phyloP scores from a whole-genome alignment of 2,329 filamentous ascomycete genomes.

The Alternaria panax region DNA sequence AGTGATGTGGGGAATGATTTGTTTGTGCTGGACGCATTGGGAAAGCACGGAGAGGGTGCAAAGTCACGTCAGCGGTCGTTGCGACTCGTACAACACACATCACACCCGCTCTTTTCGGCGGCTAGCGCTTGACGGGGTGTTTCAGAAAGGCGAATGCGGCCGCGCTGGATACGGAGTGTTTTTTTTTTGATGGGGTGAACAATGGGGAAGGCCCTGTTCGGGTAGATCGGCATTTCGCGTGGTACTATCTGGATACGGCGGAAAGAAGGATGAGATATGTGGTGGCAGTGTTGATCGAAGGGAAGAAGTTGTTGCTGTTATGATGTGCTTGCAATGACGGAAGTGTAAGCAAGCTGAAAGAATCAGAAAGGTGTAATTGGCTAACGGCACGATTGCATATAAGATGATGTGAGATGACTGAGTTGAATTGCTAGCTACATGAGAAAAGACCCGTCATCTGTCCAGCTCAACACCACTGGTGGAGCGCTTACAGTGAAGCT shows the following conservation, averaged over 20 bases:
- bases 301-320: not conserved
- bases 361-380: not conserved
- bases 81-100: not conserved
- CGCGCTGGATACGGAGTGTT: not conserved
- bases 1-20: slow-evolving; percentile 4
- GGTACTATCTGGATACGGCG: not conserved
- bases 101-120: not conserved
- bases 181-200: not conserved
- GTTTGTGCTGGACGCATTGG: not conserved
- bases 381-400: not conserved
- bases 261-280: not conserved
- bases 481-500: slow-evolving; percentile 43
- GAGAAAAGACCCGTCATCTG: slow-evolving; percentile 37
- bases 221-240: not conserved
- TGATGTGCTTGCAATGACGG: not conserved
- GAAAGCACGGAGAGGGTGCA: not conserved
- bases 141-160: slow-evolving; percentile 2
- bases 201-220: not conserved
- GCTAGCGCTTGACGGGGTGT: not conserved
- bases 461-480: slow-evolving; percentile 39
- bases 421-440: slow-evolving; percentile 8
- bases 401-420: not conserved
- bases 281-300: not conserved
- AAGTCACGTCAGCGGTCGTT: not conserved
- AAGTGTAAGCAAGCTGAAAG: not conserved